Percentiles rank a stretch among this genome's conserved stretches.
These are phyloP conservation scores for Raddia guianensis DNA, from an alignment of 176 grass and related monocot species.

Conservation along the genomic window DNA sequence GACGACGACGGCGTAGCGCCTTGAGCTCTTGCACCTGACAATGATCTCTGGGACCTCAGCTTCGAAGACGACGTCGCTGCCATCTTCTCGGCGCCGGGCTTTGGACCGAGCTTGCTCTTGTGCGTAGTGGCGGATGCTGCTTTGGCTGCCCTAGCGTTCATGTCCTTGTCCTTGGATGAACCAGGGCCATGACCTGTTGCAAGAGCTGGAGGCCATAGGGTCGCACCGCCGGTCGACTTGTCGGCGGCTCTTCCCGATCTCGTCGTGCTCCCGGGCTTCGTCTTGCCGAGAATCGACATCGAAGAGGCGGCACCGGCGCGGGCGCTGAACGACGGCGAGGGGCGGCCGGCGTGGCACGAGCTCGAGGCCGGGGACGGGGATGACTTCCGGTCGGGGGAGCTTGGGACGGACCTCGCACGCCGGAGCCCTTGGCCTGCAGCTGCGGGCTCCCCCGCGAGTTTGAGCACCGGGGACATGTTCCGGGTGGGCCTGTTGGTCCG, in stretches of 20 bases:
- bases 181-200: not conserved
- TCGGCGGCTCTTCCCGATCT: slow-evolving; percentile 25
- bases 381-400: slow-evolving; percentile 33
- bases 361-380: slow-evolving; percentile 21
- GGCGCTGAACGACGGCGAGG: slow-evolving; percentile 21
- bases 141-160: slow-evolving; percentile 1
- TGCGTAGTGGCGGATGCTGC: slow-evolving; percentile 5
- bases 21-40: slow-evolving; percentile 19
- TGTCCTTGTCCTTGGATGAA: slow-evolving; percentile 16
- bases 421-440: slow-evolving; percentile 19
- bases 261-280: not conserved
- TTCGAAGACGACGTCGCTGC: slow-evolving; percentile 21
- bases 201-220: slow-evolving; percentile 34
- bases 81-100: slow-evolving; percentile 8
- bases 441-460: slow-evolving; percentile 2
- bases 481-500: not conserved
- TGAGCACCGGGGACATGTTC: slow-evolving; percentile 15
- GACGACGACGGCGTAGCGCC: not conserved
- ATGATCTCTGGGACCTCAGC: slow-evolving; percentile 34
- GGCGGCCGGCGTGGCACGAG: not conserved
- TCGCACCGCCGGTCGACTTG: slow-evolving; percentile 16
- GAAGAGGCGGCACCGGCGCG: not conserved
- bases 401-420: slow-evolving; percentile 43
- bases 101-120: slow-evolving; percentile 37
- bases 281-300: slow-evolving; percentile 11